phyloP scores from a whole-genome alignment of 2,329 filamentous ascomycete species.

The Ophiostoma sp. region DNA sequence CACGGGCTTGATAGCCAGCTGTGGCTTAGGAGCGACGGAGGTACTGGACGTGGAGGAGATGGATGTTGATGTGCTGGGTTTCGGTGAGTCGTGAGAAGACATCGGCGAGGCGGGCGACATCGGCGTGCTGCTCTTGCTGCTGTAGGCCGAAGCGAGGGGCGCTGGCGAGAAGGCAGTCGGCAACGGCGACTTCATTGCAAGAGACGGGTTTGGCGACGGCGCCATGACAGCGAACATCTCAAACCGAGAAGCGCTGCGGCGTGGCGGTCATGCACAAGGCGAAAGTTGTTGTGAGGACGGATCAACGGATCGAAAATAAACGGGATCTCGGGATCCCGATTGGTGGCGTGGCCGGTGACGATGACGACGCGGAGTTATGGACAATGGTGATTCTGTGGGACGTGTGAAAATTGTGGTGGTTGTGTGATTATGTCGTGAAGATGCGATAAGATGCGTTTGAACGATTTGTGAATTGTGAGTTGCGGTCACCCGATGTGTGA shows the following conservation, averaged over 20 bases:
- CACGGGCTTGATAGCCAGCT: constrained; percentile 29
- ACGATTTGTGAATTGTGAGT: background rate
- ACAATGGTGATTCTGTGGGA: background rate
- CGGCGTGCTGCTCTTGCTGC: constrained; percentile 27
- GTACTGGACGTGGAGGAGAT: constrained; percentile 31
- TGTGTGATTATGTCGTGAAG: background rate
- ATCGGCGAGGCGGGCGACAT: constrained; percentile 28
- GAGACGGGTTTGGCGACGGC: constrained; percentile 19
- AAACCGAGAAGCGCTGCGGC: constrained; percentile 17
- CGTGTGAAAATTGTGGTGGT: background rate
- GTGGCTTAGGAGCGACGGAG: constrained; percentile 23
- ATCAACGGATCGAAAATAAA: background rate
- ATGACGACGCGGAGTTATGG: background rate
- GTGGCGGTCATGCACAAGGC: constrained; percentile 9
- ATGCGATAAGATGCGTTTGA: background rate
- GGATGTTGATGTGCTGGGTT: constrained; percentile 25
- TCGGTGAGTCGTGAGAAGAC: constrained; percentile 26
- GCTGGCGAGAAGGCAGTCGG: constrained; percentile 9
- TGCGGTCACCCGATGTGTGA: background rate
- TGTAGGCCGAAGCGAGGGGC: constrained; percentile 16
- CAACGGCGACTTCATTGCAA: constrained; percentile 21
- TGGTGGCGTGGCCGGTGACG: background rate
- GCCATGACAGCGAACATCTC: constrained; percentile 29
- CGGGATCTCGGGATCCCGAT: background rate
- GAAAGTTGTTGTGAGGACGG: background rate